phyloP scores from a whole-genome alignment of 139 green algal species.

The Chlorella sp. region DNA sequence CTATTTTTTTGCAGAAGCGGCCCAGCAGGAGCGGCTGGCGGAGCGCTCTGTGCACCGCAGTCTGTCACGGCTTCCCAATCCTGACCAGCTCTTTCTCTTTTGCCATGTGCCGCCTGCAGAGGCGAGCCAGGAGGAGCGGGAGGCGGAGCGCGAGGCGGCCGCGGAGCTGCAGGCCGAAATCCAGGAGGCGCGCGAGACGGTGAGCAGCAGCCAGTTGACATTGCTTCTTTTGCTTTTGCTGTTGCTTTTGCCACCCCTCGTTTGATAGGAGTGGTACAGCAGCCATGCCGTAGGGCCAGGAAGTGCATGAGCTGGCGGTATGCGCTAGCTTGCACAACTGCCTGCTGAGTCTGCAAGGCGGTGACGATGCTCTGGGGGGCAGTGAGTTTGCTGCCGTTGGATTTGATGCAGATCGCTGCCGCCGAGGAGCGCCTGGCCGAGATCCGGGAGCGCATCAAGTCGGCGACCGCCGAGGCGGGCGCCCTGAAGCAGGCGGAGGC shows the following conservation, averaged over 20 bases:
- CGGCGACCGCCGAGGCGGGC: neutral
- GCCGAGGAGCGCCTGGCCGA: constrained; percentile 20
- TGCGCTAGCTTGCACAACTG: too few species aligned
- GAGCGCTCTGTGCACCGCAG: neutral
- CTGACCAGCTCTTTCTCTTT: neutral
- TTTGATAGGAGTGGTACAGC: too few species aligned
- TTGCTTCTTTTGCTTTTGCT: too few species aligned
- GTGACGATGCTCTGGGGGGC: too few species aligned
- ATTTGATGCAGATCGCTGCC: constrained; percentile 3
- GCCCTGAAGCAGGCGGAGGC: constrained; percentile 17
- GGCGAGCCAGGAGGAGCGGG: constrained; percentile 15
- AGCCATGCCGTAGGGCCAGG: too few species aligned
- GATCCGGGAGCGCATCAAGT: neutral
- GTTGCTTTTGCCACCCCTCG: too few species aligned
- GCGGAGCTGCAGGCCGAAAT: constrained; percentile 40
- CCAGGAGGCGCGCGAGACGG: constrained; percentile 37
- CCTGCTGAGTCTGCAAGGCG: too few species aligned
- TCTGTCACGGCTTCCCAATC: neutral
- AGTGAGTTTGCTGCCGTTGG: neutral
- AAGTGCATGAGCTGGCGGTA: too few species aligned
- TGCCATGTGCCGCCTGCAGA: constrained; percentile 31
- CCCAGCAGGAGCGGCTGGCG: neutral
- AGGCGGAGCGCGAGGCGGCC: constrained; percentile 32
- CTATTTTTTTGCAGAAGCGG: too few species aligned
- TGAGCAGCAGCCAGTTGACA: neutral